Conservation (phyloP, 768 basidiomycete species). For the Russula sp. region DNA sequence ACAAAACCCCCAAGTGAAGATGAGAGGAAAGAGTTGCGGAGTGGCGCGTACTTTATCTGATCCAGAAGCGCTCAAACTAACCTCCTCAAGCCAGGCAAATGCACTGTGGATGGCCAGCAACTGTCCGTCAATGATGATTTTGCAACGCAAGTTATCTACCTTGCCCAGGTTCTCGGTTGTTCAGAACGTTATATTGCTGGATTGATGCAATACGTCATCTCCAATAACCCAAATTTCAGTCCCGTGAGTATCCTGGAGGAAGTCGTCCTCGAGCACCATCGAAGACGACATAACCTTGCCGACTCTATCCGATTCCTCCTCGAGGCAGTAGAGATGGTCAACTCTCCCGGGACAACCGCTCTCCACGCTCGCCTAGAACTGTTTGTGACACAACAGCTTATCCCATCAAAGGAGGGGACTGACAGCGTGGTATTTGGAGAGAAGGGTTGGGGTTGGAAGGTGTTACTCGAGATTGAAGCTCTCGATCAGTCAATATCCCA, state of each 20-base stretch:
- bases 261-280: constrained; percentile 65
- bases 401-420: constrained; percentile 40
- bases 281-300: constrained; percentile 63
- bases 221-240: constrained; percentile 60
- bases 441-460: constrained; percentile 48
- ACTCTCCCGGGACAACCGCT: constrained; percentile 44
- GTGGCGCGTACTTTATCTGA: constrained; percentile 42
- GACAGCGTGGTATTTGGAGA: constrained; percentile 35
- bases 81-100: constrained; percentile 54
- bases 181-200: constrained; percentile 79
- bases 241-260: constrained; percentile 59
- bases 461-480: constrained; percentile 63
- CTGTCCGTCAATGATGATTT: constrained; percentile 77
- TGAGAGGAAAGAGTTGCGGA: constrained; percentile 71
- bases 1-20: constrained; percentile 57
- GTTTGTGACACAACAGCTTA: constrained; percentile 56
- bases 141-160: constrained; percentile 69
- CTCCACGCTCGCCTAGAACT: constrained; percentile 51
- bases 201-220: constrained; percentile 62
- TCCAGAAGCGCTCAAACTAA: not conserved
- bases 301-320: constrained; percentile 70
- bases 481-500: constrained; percentile 52
- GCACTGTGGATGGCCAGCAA: constrained; percentile 58
- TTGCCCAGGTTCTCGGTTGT: constrained; percentile 75
- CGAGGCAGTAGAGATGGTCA: constrained; percentile 55